Conservation (phyloP, 768 basidiomycete genomes). For the Termitomyces sp. region DNA sequence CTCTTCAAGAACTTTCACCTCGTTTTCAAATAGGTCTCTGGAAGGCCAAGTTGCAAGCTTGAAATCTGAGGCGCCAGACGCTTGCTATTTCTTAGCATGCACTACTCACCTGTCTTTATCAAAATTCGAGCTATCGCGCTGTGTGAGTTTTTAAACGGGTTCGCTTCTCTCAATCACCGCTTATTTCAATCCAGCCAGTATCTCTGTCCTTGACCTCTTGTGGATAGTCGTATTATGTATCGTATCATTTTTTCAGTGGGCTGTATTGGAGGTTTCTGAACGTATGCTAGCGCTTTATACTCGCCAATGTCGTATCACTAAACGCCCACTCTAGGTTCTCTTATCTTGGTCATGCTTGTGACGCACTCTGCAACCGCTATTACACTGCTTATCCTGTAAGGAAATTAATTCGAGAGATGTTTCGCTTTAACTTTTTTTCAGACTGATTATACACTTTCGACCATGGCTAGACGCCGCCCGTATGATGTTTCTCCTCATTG, state of each 20-base stretch:
- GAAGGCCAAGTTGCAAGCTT: not conserved
- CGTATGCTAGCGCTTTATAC: conserved; percentile 28
- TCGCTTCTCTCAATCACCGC: not conserved
- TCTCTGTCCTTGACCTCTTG: conserved; percentile 39
- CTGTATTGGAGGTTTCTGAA: conserved; percentile 36
- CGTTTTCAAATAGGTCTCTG: conserved; percentile 2
- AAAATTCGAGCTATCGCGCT: conserved; percentile 17
- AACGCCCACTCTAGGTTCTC: conserved; percentile 28
- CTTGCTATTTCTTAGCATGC: conserved; percentile 1
- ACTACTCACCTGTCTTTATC: conserved; percentile 18
- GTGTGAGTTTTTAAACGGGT: conserved; percentile 13
- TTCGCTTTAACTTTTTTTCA: conserved; percentile 14
- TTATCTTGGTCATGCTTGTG: conserved; percentile 42
- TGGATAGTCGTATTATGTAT: conserved; percentile 47
- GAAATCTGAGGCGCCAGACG: not conserved
- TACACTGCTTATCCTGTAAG: conserved; percentile 40
- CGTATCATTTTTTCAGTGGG: conserved; percentile 44
- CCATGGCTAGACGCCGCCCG: conserved; percentile 53
- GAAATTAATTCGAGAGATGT: not conserved
- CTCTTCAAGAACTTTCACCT: not conserved
- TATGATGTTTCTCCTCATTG: conserved; percentile 38
- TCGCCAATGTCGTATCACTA: not conserved
- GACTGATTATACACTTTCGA: conserved; percentile 44
- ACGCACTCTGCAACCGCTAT: conserved; percentile 35
- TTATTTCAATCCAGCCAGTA: conserved; percentile 29